Conservation (phyloP, 2,329 filamentous ascomycete species). For the Xylaria sp. region DNA sequence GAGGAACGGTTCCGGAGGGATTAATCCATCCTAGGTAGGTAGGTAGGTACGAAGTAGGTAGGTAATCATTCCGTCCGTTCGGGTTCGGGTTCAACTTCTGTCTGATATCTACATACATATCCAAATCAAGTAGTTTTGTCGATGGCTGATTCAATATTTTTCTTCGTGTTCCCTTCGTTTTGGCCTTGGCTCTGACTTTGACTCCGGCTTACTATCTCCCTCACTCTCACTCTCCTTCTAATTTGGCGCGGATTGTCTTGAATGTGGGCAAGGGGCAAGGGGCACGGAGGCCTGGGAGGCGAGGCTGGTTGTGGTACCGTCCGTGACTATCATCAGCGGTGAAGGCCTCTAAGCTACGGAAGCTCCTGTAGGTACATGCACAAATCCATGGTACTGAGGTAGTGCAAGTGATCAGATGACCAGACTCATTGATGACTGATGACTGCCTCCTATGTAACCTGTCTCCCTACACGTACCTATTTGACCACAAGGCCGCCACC, state of each 20-base stretch:
- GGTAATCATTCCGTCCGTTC: not conserved
- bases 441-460: not conserved
- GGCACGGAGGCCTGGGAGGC: not conserved
- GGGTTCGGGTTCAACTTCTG: conserved; percentile 2
- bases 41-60: not conserved
- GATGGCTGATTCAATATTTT: not conserved
- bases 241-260: not conserved
- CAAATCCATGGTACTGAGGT: conserved; percentile 29
- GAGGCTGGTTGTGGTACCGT: conserved; percentile 13
- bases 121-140: not conserved
- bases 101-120: not conserved
- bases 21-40: not conserved
- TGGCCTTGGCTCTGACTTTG: not conserved
- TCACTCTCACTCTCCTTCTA: not conserved
- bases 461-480: not conserved
- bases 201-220: too few relatives aligned
- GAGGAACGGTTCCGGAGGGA: not conserved
- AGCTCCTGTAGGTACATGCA: not conserved
- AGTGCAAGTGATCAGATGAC: conserved; percentile 33
- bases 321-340: conserved; percentile 29
- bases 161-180: not conserved
- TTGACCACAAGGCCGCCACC: not conserved
- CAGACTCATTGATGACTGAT: not conserved
- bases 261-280: not conserved
- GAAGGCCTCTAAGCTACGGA: conserved; percentile 16